These are phyloP conservation scores for Solanum aculeatissimum DNA, from an alignment of 305 asterid species.

Conservation along the genomic window DNA sequence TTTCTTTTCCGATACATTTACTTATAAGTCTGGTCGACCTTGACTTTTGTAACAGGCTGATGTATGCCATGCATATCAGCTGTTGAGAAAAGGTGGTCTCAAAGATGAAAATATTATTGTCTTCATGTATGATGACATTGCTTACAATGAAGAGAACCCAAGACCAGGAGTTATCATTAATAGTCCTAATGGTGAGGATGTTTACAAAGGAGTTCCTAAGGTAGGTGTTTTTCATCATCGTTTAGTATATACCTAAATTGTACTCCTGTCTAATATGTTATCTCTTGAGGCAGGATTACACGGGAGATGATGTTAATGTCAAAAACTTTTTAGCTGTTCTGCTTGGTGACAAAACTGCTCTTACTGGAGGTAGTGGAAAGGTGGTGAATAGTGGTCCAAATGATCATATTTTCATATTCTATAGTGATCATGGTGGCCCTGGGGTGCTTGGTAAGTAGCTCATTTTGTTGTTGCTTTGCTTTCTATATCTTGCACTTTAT, in stretches of 20 bases:
- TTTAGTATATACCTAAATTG: background rate
- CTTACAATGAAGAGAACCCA: conserved; percentile 66
- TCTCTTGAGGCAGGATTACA: conserved; percentile 58
- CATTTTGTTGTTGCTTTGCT: background rate
- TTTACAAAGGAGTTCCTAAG: conserved; percentile 92
- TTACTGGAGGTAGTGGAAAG: conserved; percentile 91
- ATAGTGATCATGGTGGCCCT: conserved; percentile 92
- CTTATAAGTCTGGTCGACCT: background rate
- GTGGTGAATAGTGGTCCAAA: conserved; percentile 82
- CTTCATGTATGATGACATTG: conserved; percentile 94
- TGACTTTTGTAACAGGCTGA: conserved; percentile 53
- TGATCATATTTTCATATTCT: conserved; percentile 78
- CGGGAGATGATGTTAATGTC: conserved; percentile 54
- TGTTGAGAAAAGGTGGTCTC: conserved; percentile 75
- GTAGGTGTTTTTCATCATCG: conserved; percentile 19
- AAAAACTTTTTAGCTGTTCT: conserved; percentile 64
- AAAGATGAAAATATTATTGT: conserved; percentile 91
- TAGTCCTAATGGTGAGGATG: conserved; percentile 70
- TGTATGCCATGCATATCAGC: conserved; percentile 94
- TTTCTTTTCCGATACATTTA: background rate
- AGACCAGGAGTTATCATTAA: conserved; percentile 84
- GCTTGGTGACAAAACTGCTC: conserved; percentile 70
- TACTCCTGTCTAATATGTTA: conserved; percentile 2
- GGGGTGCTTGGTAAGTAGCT: conserved; percentile 75
- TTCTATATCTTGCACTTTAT: background rate